Base-by-base conservation (phyloP, 2,329 filamentous ascomycete genomes). In the Fusarium siculi region DNA sequence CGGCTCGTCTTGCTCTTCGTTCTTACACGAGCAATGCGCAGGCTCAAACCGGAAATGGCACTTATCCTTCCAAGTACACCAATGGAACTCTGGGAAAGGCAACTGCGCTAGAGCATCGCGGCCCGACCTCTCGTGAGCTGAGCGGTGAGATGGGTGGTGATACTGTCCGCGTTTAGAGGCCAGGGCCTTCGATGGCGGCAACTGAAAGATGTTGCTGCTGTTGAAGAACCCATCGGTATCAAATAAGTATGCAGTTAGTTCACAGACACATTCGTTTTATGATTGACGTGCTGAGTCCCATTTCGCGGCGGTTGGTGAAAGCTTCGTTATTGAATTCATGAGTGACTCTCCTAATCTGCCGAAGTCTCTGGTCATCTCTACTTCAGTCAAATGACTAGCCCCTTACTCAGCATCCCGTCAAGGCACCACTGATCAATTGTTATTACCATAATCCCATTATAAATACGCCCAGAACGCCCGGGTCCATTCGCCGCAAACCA, bases 81-180 rank as follows among this genome's bases (percentile, higher is more conserved):
- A 78, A 79, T 62, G 76, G 76, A 28, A 74, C 77, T 37, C 66
- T 72, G 52, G 74, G 73, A 28, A 78, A 79, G 64, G 65, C 73
- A 25, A 71, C 72, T 36, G 74, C 70, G 25, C 68, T 77, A 52
- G 75, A 68, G 67, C 78, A 85, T 34, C 82, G 84, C n/a, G 87
- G 86, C 4, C 81, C 85, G 53, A 87, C 87, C 40, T 88, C 86
- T 76, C 80, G 88, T 61, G 87, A 89, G 74, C 75, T 90, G 80
- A 85, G 86, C 75, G 89, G 88, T 56, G 89, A 91, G 84, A 89
- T 91, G 88, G 87, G 88, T 63, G 88, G 89, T 23, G 89, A 91
- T 85, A 91, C 89, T 47, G 63, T 77, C 66, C 63, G 70, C 15
- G 77, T 72, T 52, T 81, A 69, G 72, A 57, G 46, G 42, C 47